Evolutionary conservation across 163 green algal species (phyloP).

Genomic region (Volvox carteri): DNA sequence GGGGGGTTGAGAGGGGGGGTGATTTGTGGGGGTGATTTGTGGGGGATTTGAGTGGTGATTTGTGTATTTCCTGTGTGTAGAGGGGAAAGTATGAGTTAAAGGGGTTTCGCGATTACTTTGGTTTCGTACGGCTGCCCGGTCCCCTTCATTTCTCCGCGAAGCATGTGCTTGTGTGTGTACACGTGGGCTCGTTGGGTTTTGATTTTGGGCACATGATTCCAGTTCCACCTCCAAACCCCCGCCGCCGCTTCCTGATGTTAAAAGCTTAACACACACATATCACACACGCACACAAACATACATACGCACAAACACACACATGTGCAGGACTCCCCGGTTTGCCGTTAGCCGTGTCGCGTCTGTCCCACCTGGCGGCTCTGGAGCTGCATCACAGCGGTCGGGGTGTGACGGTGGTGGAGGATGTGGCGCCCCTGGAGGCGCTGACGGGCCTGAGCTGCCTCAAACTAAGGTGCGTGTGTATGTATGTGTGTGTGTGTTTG

Average conservation of each 20-base stretch:
- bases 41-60: no score
- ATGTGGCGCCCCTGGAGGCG: background rate
- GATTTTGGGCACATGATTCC: no score
- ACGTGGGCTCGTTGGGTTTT: no score
- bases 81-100: no score
- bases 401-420: constrained; percentile 8
- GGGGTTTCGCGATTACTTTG: background rate
- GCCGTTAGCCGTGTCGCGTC: background rate
- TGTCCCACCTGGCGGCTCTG: background rate
- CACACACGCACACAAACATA: no score
- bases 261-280: no score
- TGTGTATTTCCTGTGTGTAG: no score
- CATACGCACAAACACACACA: no score
- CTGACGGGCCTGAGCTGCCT: constrained; percentile 16
- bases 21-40: background rate
- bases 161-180: no score
- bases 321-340: constrained; percentile 21
- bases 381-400: constrained; percentile 30
- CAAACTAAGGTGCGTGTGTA: constrained; percentile 17
- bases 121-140: background rate
- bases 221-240: background rate
- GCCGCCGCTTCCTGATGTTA: background rate
- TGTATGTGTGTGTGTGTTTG: no score
- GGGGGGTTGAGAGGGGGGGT: background rate
- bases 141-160: no score